Base-by-base conservation (phyloP, 2,329 filamentous ascomycete genomes). In the Hymenoscyphus albidus region DNA sequence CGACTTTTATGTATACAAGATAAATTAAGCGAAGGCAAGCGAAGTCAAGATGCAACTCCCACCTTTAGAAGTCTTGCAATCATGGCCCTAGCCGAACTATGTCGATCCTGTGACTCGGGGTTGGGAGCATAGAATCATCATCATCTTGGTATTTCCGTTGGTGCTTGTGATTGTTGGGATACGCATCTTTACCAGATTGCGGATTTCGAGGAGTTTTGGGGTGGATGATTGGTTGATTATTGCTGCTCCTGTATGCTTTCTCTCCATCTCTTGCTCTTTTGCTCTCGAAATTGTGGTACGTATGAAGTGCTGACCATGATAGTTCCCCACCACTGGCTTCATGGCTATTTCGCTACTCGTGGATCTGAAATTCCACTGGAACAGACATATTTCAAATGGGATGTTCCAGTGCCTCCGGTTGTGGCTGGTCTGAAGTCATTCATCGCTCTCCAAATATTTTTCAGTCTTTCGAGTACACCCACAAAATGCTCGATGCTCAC, bases 1-100 rank as follows among this genome's bases (percentile, higher is more conserved):
- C 9, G 35, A 35, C 35, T 54, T 54, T n/a, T n/a, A 22, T 48
- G 44, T 18, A 35, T 35, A 35, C 35, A 35, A 35, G 35, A 35
- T 10, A 35, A 35, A 10, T 35, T 10, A 35, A 35, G 35, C 51
- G 42, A 27, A 31, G n/a, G 10, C 35, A 35, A 35, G 35, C 51
- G 42, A 27, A 31, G n/a, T 31, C 61, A 62, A 31, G 13, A 79
- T 78, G 77, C 71, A 73, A 58, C 67, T 78, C 31, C 78, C 80
- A 35, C 78, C 80, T n/a, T 42, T 72, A n/a, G 72, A 76, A 22
- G 77, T 82, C 22, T 62, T 79, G 57, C 68, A 71, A 18, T 72
- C 74, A 68, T 83, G 80, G 81, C 81, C 82, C 5, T 70, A 61
- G 40, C 78, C 81, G 7, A 83, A 83, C 67, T 79, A 80, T 68